Percentiles rank a stretch among this genome's conserved stretches.
phyloP scores from a whole-genome alignment of 2,329 filamentous ascomycete genomes.

The Hypoxylon sp. region DNA sequence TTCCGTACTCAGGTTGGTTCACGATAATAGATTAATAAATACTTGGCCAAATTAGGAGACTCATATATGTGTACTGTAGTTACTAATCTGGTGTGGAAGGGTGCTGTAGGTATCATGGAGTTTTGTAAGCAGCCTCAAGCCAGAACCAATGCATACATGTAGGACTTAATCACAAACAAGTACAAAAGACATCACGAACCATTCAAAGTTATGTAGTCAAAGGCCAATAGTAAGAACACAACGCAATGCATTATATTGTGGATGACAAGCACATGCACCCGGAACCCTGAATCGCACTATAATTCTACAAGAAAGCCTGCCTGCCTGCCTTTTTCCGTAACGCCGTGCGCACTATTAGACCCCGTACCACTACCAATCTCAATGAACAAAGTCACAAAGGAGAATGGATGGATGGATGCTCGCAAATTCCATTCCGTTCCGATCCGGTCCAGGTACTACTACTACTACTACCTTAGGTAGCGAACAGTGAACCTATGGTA shows the following conservation, averaged over 20 bases:
- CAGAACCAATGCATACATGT: background rate
- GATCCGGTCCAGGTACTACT: background rate
- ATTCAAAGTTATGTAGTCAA: too few relatives aligned
- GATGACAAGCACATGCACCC: conserved; percentile 13
- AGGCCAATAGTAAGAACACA: background rate
- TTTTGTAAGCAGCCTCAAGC: background rate
- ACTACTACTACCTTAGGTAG: background rate
- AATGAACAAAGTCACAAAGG: conserved; percentile 1
- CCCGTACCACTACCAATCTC: conserved; percentile 2
- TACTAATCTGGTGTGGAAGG: background rate
- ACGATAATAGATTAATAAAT: background rate
- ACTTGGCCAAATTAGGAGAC: background rate
- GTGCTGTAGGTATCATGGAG: background rate
- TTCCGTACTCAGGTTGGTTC: background rate
- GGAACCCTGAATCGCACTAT: conserved; percentile 23
- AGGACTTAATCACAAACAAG: background rate
- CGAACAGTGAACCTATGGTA: background rate
- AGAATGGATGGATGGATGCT: conserved; percentile 11
- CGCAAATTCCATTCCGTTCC: background rate
- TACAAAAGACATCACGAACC: background rate
- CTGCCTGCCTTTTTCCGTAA: conserved; percentile 27
- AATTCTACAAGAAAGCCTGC: conserved; percentile 5
- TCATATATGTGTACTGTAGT: too few relatives aligned
- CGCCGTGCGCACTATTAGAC: conserved; percentile 31
- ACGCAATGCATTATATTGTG: conserved; percentile 9